Percentiles rank a stretch among this genome's conserved stretches.
Evolutionary conservation across 441 rosid species (phyloP).

Genomic region (Brassica hybrid): DNA sequence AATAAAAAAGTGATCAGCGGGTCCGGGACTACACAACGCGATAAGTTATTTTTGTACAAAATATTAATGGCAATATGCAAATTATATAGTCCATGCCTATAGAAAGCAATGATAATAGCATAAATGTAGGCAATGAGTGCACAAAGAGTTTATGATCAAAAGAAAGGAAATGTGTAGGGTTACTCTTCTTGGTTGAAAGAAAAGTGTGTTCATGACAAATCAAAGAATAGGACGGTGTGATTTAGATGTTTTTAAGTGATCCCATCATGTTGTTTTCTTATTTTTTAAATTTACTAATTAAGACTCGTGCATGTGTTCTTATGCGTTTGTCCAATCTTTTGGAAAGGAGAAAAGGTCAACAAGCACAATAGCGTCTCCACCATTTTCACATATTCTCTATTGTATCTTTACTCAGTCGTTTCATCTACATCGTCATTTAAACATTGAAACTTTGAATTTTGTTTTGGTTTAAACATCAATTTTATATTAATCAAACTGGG

Average conservation of each 20-base stretch:
- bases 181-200: conserved; percentile 40
- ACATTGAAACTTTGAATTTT: background rate
- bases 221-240: conserved; percentile 44
- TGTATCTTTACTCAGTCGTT: conserved; percentile 4
- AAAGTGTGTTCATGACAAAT: conserved; percentile 35
- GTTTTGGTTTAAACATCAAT: no score
- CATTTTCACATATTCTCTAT: conserved; percentile 33
- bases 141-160: conserved; percentile 39
- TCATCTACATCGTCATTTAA: conserved; percentile 18
- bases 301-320: conserved; percentile 44
- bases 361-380: conserved; percentile 57
- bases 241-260: conserved; percentile 41
- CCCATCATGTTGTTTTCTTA: conserved; percentile 39
- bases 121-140: conserved; percentile 49
- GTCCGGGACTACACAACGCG: conserved; percentile 8
- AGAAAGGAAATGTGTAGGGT: conserved; percentile 53
- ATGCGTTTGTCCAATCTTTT: conserved; percentile 38
- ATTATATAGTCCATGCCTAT: conserved; percentile 41
- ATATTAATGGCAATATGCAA: conserved; percentile 40
- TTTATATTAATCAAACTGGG: no score
- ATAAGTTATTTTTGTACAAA: conserved; percentile 5
- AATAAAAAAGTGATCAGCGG: background rate
- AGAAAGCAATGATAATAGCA: conserved; percentile 45
- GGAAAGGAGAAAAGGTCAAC: conserved; percentile 46
- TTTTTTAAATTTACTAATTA: conserved; percentile 17